These are phyloP conservation scores for Penicillium thymicola DNA, from an alignment of 2,329 filamentous ascomycete species.

Conservation along the genomic window DNA sequence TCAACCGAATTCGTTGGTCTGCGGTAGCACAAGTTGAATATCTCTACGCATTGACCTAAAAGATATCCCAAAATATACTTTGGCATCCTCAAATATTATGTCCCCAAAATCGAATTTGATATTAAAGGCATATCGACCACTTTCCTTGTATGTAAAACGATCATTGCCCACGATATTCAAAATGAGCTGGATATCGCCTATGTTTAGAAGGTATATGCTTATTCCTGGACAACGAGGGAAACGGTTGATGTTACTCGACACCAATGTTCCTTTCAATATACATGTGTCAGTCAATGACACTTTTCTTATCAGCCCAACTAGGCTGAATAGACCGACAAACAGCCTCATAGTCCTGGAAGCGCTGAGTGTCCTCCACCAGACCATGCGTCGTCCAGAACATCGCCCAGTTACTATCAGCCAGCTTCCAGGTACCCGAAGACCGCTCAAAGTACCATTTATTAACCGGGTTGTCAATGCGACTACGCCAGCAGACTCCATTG, in stretches of 20 bases:
- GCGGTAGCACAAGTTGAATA: too few relatives aligned
- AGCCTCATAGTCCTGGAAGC: conserved; percentile 66
- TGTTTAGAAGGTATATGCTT: too few relatives aligned
- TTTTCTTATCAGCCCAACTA: conserved; percentile 47
- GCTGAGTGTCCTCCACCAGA: conserved; percentile 51
- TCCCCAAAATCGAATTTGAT: too few relatives aligned
- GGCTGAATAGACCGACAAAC: conserved; percentile 64
- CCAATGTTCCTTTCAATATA: neutral
- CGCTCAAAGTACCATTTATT: conserved; percentile 99
- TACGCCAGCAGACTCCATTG: conserved; percentile 86
- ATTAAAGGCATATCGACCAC: too few relatives aligned
- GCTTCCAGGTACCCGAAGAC: conserved; percentile 75
- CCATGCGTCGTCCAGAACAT: conserved; percentile 96
- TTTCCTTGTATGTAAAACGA: too few relatives aligned
- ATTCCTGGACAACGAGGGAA: too few relatives aligned
- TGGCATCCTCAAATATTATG: too few relatives aligned
- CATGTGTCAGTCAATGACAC: conserved; percentile 51
- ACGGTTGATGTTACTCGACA: neutral
- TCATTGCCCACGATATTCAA: too few relatives aligned
- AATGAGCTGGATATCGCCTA: too few relatives aligned
- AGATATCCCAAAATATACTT: too few relatives aligned
- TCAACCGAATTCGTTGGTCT: too few relatives aligned
- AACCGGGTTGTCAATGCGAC: conserved; percentile 84
- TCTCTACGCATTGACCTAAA: too few relatives aligned
- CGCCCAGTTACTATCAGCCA: conserved; percentile 81